Evolutionary conservation across 2,329 filamentous ascomycete species (phyloP).

Genomic region (Neobulgaria alba): DNA sequence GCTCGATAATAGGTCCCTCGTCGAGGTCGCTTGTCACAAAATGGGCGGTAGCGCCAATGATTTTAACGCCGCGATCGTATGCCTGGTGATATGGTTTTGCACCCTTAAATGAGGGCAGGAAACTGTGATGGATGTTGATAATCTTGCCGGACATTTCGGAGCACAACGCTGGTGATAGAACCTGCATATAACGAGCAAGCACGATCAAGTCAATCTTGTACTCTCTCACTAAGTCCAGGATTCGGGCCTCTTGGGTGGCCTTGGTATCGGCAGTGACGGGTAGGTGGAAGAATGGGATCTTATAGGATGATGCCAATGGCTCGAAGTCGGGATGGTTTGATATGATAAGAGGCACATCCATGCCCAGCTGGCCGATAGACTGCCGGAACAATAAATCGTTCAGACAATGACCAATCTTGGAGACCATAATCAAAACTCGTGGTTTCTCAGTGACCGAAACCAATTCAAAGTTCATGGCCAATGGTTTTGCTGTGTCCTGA

Average conservation of each 20-base stretch:
- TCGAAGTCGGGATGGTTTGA: conserved; percentile 74
- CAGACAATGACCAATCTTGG: conserved; percentile 78
- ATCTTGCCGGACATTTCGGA: conserved; percentile 74
- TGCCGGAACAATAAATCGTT: conserved; percentile 78
- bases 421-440: conserved; percentile 79
- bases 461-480: conserved; percentile 65
- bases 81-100: conserved; percentile 85
- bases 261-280: conserved; percentile 76
- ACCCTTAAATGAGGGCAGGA: conserved; percentile 81
- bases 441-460: conserved; percentile 61
- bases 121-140: conserved; percentile 88
- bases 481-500: conserved; percentile 48
- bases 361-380: conserved; percentile 60
- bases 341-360: conserved; percentile 70
- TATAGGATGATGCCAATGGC: conserved; percentile 61
- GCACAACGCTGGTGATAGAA: conserved; percentile 67
- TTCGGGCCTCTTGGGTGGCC: conserved; percentile 58
- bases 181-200: conserved; percentile 81
- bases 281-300: conserved; percentile 71
- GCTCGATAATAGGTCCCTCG: conserved; percentile 83
- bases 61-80: conserved; percentile 79
- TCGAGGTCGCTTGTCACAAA: conserved; percentile 81
- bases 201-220: conserved; percentile 71
- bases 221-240: conserved; percentile 61
- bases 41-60: conserved; percentile 78